Conservation (phyloP, 208 protist genomes). For the Lotmaria passim region DNA sequence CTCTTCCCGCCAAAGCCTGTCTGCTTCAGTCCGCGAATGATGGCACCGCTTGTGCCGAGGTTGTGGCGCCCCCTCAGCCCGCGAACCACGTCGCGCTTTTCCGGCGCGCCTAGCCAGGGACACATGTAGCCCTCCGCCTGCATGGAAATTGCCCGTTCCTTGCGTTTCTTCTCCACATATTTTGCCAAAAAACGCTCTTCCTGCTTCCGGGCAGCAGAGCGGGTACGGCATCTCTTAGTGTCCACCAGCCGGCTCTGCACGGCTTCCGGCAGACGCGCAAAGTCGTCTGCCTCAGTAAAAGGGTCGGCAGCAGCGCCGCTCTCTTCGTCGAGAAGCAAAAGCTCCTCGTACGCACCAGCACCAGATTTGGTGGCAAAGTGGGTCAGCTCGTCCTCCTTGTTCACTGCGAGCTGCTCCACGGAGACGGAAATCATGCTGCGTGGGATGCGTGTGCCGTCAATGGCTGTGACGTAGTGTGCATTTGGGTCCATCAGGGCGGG, state of each 20-base stretch:
- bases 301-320: conserved; percentile 32
- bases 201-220: conserved; percentile 44
- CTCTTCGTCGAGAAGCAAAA: conserved; percentile 41
- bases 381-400: conserved; percentile 73
- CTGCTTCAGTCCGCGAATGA: conserved; percentile 76
- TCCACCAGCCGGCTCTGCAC: conserved; percentile 32
- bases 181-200: conserved; percentile 68
- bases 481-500: conserved; percentile 47
- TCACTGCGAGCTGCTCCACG: conserved; percentile 55
- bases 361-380: conserved; percentile 71
- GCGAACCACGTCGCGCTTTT: conserved; percentile 41
- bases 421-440: conserved; percentile 74
- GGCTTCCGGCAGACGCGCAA: conserved; percentile 46
- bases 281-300: conserved; percentile 49
- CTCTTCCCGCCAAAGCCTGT: conserved; percentile 87
- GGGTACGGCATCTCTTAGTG: conserved; percentile 22
- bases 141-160: conserved; percentile 81
- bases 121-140: conserved; percentile 92
- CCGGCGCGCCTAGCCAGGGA: conserved; percentile 73
- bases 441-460: conserved; percentile 82
- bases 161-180: conserved; percentile 71
- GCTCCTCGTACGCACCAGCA: conserved; percentile 70
- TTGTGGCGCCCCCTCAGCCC: conserved; percentile 28
- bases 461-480: conserved; percentile 58
- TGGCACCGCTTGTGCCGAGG: conserved; percentile 39